Base-by-base conservation (phyloP, 140 eudicot species). In the Flaveria floridana region DNA sequence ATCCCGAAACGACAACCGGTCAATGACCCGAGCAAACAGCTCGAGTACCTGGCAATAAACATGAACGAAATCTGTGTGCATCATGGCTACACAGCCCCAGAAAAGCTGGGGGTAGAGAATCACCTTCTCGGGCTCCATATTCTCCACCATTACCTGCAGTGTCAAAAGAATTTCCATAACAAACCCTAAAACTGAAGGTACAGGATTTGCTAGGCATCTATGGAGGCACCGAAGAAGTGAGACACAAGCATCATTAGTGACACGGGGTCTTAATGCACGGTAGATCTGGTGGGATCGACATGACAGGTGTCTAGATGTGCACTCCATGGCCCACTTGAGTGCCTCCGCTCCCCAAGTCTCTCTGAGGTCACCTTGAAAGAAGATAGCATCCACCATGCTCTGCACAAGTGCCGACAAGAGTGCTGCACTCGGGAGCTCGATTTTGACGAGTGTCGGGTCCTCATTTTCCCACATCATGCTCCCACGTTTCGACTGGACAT, bases 391-490 rank as follows among this genome's bases (percentile, higher is more conserved):
- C 28, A 94, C 99, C 99, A 94, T 94, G 78, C 97, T 90, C 73
- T 94, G 99, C 8, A 94, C 99, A 16, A 94, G 95, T 26, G 99
- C 99, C 0, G 99, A 90, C 73, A 94, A 87, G 20, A 94, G 92
- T 15, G 99, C 97, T n/a, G 99, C 97, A 78, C 99, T 94, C 12
- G 99, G 97, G 19, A 94, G 96, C 79, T 94, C 99, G 14, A 88
- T 86, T 74, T 89, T 88, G 72, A 88, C 83, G 4, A 94, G 89
- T n/a, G 96, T 84, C 14, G 99, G 96, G 70, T 94, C 99, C 84
- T 94, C 99, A 41, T 88, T 94, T 81, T 94, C 97, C 99, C 99
- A 90, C 99, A 94, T 94, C 99, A 94, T 90, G 85, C 88, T 87
- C 75, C 99, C 97, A 23, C 99, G 85, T 83, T 94, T 94, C 20